These are phyloP conservation scores for Cystobasidium slooffiae DNA, from an alignment of 1,284 basidiomycete genomes.

Conservation along the genomic window DNA sequence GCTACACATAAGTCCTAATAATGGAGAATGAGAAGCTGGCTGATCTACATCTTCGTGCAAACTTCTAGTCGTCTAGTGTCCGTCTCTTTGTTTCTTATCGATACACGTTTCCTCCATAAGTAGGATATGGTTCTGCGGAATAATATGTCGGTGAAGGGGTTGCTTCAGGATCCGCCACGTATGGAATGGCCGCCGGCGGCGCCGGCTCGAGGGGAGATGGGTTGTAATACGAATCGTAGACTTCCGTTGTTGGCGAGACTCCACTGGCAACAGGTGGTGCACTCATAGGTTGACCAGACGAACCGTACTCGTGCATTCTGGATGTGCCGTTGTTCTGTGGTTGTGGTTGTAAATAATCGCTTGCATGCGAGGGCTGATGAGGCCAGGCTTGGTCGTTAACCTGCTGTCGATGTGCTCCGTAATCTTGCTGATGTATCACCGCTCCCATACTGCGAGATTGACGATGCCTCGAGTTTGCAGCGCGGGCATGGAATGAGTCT, in stretches of 20 bases:
- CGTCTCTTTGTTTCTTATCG: conserved; percentile 12
- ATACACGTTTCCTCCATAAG: conserved; percentile 27
- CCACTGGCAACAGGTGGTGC: background rate
- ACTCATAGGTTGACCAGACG: background rate
- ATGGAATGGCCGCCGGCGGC: conserved; percentile 20
- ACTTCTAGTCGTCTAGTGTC: background rate
- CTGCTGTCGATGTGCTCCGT: background rate
- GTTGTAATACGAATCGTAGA: conserved; percentile 28
- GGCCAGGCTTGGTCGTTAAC: background rate
- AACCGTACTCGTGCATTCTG: background rate
- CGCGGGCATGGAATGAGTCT: conserved; percentile 11
- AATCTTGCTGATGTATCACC: background rate
- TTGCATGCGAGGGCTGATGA: background rate
- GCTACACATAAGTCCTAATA: too few relatives aligned
- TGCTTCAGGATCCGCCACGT: conserved; percentile 7
- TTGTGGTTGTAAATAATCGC: background rate
- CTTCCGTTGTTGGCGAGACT: conserved; percentile 14
- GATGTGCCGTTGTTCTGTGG: background rate
- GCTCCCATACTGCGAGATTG: conserved; percentile 19
- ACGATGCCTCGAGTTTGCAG: conserved; percentile 5
- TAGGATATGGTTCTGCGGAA: conserved; percentile 28
- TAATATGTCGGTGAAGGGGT: conserved; percentile 30
- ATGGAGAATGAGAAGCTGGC: too few relatives aligned
- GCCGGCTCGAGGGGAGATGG: background rate
- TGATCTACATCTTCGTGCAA: too few relatives aligned